Evolutionary conservation across 208 protist genomes (phyloP).

Genomic region (Acanthamoeba triangularis): DNA sequence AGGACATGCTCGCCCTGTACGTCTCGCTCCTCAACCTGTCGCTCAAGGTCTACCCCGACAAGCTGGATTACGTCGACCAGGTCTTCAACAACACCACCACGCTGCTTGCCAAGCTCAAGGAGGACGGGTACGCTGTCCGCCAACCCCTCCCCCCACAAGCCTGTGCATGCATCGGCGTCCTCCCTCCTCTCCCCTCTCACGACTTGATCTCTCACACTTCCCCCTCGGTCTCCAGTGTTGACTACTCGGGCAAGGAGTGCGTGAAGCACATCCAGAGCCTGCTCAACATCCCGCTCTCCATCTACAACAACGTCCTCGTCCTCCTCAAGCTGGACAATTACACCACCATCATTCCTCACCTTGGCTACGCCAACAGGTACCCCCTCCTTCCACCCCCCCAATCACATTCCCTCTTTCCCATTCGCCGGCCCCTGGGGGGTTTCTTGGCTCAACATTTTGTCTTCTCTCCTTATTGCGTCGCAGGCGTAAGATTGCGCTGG

Average conservation of each 20-base stretch:
- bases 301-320: conserved; percentile 88
- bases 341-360: conserved; percentile 86
- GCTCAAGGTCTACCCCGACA: conserved; percentile 88
- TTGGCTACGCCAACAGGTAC: conserved; percentile 90
- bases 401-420: conserved; percentile 80
- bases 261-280: conserved; percentile 88
- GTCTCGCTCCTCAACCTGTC: conserved; percentile 90
- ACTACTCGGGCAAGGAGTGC: conserved; percentile 68
- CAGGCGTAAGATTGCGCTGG: conserved; percentile 63
- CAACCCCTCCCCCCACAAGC: background rate
- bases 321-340: conserved; percentile 92
- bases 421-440: background rate
- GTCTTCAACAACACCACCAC: conserved; percentile 61
- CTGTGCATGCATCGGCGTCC: background rate
- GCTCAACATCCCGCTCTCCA: conserved; percentile 90
- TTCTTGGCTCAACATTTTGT: too few relatives aligned
- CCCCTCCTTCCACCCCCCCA: conserved; percentile 81
- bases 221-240: background rate
- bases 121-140: background rate
- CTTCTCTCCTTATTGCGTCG: background rate
- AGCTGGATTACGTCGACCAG: conserved; percentile 89
- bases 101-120: conserved; percentile 41
- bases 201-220: conserved; percentile 15
- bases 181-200: too few relatives aligned
- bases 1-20: conserved; percentile 89